These are phyloP conservation scores for Neostapfia colusana DNA, from an alignment of 176 grass and related monocot species.

Conservation along the genomic window DNA sequence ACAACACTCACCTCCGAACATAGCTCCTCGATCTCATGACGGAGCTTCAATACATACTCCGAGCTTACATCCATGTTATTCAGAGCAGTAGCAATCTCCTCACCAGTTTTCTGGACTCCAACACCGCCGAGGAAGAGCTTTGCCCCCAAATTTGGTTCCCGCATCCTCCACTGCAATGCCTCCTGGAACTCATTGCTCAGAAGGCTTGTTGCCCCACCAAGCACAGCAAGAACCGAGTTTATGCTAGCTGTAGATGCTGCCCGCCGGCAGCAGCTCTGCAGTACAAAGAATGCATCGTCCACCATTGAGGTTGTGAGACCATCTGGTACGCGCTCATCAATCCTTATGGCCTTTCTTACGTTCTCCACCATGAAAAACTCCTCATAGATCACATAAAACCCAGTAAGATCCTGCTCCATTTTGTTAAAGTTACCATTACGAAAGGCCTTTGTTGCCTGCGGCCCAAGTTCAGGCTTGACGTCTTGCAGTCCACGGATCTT, in stretches of 20 bases:
- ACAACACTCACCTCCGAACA: slow-evolving; percentile 57
- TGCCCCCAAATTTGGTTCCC: slow-evolving; percentile 78
- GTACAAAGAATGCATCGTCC: slow-evolving; percentile 83
- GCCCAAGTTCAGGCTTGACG: slow-evolving; percentile 64
- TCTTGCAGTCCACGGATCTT: slow-evolving; percentile 78
- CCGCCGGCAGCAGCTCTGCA: slow-evolving; percentile 80
- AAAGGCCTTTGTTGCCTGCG: slow-evolving; percentile 70
- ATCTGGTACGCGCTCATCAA: slow-evolving; percentile 69
- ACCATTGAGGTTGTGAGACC: slow-evolving; percentile 88
- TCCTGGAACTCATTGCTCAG: slow-evolving; percentile 93
- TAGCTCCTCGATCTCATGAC: slow-evolving; percentile 85
- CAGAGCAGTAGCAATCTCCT: slow-evolving; percentile 79
- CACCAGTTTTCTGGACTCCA: slow-evolving; percentile 83
- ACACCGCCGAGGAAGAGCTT: slow-evolving; percentile 90
- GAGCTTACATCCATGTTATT: slow-evolving; percentile 95
- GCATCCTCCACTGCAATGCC: slow-evolving; percentile 75
- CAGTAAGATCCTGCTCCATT: slow-evolving; percentile 73
- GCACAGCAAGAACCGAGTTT: slow-evolving; percentile 78
- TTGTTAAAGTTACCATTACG: slow-evolving; percentile 76
- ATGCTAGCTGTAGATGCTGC: slow-evolving; percentile 85
- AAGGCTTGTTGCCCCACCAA: slow-evolving; percentile 68
- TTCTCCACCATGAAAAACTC: slow-evolving; percentile 99
- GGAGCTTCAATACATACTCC: slow-evolving; percentile 86
- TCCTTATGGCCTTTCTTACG: slow-evolving; percentile 86
- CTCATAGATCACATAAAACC: slow-evolving; percentile 91